These are phyloP conservation scores for Solidago caesia DNA, from an alignment of 129 eudicot species.

Conservation along the genomic window DNA sequence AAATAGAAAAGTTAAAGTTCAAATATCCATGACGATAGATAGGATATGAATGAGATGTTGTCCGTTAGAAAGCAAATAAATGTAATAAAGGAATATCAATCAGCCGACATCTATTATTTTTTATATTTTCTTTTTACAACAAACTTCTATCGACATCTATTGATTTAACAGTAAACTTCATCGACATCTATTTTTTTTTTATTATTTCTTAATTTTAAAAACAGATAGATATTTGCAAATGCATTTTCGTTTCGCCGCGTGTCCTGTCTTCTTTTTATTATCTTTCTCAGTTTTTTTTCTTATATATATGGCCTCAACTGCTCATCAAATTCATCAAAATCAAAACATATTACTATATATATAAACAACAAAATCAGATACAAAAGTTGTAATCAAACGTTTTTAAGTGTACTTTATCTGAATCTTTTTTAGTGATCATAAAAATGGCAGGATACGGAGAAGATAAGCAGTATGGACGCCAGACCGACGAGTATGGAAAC, in stretches of 20 bases:
- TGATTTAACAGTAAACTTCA: too few species aligned
- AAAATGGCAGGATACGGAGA: constrained; percentile 60
- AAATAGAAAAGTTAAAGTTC: too few species aligned
- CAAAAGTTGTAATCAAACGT: background rate
- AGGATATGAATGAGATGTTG: too few species aligned
- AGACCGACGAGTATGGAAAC: constrained; percentile 41
- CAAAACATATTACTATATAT: background rate
- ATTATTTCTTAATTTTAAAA: too few species aligned
- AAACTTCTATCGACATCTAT: too few species aligned
- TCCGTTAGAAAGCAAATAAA: too few species aligned
- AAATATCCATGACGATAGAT: too few species aligned
- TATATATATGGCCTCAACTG: constrained; percentile 8
- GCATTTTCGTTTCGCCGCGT: constrained; percentile 28
- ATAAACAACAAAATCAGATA: background rate
- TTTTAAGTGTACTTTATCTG: background rate
- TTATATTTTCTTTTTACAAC: too few species aligned
- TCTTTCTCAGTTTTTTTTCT: constrained; percentile 5
- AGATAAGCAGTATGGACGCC: constrained; percentile 20
- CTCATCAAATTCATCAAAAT: constrained; percentile 15
- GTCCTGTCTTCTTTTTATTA: background rate
- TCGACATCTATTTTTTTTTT: too few species aligned
- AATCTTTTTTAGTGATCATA: background rate
- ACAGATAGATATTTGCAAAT: background rate
- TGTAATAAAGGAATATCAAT: too few species aligned
- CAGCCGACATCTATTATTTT: too few species aligned